Base-by-base conservation (phyloP, 768 basidiomycete genomes). In the Favolaschia claudopus region DNA sequence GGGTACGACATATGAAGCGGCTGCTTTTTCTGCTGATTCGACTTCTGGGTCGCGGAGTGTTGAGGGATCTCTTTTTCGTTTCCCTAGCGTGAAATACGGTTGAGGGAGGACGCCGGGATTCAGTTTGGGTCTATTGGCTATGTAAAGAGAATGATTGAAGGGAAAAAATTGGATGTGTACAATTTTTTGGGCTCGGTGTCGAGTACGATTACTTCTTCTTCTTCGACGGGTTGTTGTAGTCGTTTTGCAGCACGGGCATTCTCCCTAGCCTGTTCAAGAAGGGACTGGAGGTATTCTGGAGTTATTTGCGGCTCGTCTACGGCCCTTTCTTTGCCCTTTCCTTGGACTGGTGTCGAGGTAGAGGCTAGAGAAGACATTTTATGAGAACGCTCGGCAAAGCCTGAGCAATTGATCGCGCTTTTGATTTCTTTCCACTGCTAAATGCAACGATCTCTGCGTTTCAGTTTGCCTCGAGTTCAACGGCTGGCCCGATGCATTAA, bases 101-200 rank as follows among this genome's bases (percentile, higher is more conserved):
- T 74, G 70, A 7, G 91, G 89, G 12, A 91, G 81, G 14, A 70
- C 67, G 42, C 89, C 88, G 46, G 90, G 86, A 67, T 92, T 77
- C n/a, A 93, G 74, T 10, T 72, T 69, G 4, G 92, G 91, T 42
- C 93, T 62, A 87, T 89, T 64, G n/a, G 25, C 37, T 29, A 40
- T 2, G 20, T 29, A 43, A 1, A 48, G 36, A 29, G 13, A 44
- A 22, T 28, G n/a, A 46, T 25, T 51, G 27, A 47, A 20, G 42
- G 61, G 55, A 47, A 27, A 49, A 47, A 20, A 20, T 27, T 25
- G 32, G 28, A 8, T 7, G 9, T 8, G 20, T 20, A 40, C 37
- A 62, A 32, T 55, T 27, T 63, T 34, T 48, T 51, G 51, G 43
- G 49, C 22, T 32, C 32, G 45, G 47, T 73, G 37, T 70, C 76